phyloP scores from a whole-genome alignment of 306 rosid genomes.

The Rosa persica region DNA sequence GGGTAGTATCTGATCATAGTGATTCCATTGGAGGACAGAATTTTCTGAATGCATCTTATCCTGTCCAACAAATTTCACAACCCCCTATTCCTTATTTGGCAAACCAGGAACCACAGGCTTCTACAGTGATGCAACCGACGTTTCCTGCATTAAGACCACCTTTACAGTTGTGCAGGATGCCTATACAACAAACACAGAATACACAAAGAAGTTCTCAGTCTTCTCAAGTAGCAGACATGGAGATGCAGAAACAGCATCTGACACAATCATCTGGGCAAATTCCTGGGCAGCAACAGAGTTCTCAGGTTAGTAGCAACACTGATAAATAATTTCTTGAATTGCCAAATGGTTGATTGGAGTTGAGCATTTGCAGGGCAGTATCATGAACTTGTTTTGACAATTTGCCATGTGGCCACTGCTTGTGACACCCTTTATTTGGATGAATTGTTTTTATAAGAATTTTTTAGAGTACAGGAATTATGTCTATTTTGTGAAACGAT shows the following conservation, averaged over 20 bases:
- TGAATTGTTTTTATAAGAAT: not conserved
- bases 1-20: slow-evolving; percentile 54
- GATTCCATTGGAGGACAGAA: slow-evolving; percentile 47
- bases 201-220: slow-evolving; percentile 38
- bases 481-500: not conserved
- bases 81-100: slow-evolving; percentile 47
- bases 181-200: slow-evolving; percentile 43
- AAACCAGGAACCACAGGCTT: slow-evolving; percentile 54
- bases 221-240: slow-evolving; percentile 44
- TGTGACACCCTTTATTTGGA: not conserved
- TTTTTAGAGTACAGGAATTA: not conserved
- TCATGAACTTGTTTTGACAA: slow-evolving; percentile 5
- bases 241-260: slow-evolving; percentile 53
- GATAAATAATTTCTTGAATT: slow-evolving; percentile 17
- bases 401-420: not conserved
- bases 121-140: slow-evolving; percentile 42
- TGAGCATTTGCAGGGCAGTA: not conserved
- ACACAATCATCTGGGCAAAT: slow-evolving; percentile 40
- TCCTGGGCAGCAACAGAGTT: slow-evolving; percentile 54
- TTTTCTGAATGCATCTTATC: slow-evolving; percentile 53
- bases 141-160: slow-evolving; percentile 42
- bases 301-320: slow-evolving; percentile 56
- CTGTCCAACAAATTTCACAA: slow-evolving; percentile 40
- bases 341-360: slow-evolving; percentile 3
- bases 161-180: slow-evolving; percentile 46